A percentile compares a stretch with the other conserved stretches of the same genome.
Evolutionary conservation across 2,329 filamentous ascomycete species (phyloP).

Genomic region (Pseudocercospora fuligena): DNA sequence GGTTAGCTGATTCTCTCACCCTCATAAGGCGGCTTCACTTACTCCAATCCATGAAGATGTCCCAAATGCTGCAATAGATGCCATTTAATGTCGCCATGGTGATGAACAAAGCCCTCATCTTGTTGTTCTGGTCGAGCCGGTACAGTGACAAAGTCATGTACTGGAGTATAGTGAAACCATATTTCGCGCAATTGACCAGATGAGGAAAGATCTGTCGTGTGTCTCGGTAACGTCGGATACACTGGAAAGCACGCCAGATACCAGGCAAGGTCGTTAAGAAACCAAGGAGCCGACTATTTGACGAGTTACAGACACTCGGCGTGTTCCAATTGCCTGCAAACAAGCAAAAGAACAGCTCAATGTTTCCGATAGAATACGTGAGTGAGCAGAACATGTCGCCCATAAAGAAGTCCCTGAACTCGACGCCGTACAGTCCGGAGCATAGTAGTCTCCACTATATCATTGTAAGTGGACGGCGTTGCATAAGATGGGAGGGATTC

Average conservation of each 20-base stretch:
- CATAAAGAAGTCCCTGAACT: constrained; percentile 96
- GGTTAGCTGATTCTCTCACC: background rate
- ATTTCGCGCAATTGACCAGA: constrained; percentile 90
- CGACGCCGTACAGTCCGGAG: constrained; percentile 87
- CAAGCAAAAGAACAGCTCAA: constrained; percentile 92
- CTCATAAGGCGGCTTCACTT: background rate
- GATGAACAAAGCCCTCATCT: constrained; percentile 74
- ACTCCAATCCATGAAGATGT: constrained; percentile 89
- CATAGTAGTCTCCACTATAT: constrained; percentile 78
- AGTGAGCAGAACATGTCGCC: constrained; percentile 97
- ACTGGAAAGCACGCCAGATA: constrained; percentile 90
- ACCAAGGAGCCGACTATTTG: constrained; percentile 78
- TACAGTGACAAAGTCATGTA: constrained; percentile 82
- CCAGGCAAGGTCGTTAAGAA: constrained; percentile 84
- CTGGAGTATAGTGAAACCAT: constrained; percentile 79
- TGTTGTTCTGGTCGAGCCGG: constrained; percentile 66
- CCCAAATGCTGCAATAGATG: constrained; percentile 87
- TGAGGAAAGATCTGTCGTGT: constrained; percentile 88
- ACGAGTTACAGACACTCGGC: constrained; percentile 81
- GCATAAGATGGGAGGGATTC: background rate
- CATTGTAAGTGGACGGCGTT: background rate
- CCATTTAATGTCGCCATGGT: constrained; percentile 80
- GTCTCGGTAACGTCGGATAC: constrained; percentile 84
- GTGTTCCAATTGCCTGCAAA: constrained; percentile 79
- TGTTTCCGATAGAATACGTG: constrained; percentile 86